phyloP scores from a whole-genome alignment of 495 filamentous ascomycete species.

The Xylaria flabelliformis region DNA sequence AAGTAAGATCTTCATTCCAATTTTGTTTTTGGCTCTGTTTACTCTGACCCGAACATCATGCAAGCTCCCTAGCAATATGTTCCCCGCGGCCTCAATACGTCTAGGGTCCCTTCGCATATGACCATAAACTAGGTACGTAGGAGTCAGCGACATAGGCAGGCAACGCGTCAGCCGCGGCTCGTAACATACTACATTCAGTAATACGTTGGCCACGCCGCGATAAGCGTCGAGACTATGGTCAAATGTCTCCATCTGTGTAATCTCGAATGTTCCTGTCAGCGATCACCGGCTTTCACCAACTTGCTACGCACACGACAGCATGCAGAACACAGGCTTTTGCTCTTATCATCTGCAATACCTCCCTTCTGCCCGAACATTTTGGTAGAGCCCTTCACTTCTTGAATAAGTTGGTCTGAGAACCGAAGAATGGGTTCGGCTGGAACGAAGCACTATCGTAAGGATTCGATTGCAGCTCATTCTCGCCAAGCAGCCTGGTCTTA shows the following conservation, averaged over 20 bases:
- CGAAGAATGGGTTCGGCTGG: slow-evolving; percentile 45
- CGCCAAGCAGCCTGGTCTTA: slow-evolving; percentile 30
- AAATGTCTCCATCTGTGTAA: not conserved
- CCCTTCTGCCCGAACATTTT: not conserved
- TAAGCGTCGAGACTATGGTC: slow-evolving; percentile 17
- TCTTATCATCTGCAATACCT: not conserved
- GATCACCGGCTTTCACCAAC: not conserved
- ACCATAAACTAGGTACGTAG: not conserved
- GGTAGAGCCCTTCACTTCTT: slow-evolving; percentile 30
- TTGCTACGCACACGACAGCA: not conserved
- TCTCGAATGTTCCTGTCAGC: not conserved
- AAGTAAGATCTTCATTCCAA: not conserved
- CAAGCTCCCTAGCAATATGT: not conserved
- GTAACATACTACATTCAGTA: not conserved
- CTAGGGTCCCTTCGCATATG: not conserved
- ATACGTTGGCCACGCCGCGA: not conserved
- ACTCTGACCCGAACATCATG: not conserved
- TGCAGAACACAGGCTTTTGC: not conserved
- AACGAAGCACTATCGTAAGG: slow-evolving; percentile 30
- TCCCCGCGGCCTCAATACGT: not conserved
- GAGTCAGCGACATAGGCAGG: not conserved
- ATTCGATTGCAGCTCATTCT: slow-evolving; percentile 31
- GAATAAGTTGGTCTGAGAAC: slow-evolving; percentile 40
- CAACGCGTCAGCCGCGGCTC: not conserved
- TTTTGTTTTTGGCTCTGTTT: not conserved